phyloP scores from a whole-genome alignment of 2,329 filamentous ascomycete species.

The Stagonosporopsis rhizophila region DNA sequence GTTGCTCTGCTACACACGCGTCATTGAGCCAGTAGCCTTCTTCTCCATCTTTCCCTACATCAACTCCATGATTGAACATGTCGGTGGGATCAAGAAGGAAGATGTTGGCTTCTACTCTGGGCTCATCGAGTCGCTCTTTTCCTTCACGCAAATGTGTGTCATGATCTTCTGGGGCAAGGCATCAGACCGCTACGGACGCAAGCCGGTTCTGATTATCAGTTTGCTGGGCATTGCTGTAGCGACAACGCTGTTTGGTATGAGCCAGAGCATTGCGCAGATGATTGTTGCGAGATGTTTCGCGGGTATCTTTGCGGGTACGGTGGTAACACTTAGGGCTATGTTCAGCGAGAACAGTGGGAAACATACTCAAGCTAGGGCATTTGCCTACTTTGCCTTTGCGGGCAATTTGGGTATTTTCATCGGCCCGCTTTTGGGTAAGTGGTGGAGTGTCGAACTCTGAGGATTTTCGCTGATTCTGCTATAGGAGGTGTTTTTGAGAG shows the following conservation, averaged over 20 bases:
- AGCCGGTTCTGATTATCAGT: slow-evolving; percentile 73
- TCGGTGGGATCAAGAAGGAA: slow-evolving; percentile 65
- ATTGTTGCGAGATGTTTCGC: slow-evolving; percentile 73
- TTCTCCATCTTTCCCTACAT: slow-evolving; percentile 84
- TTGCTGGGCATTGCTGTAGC: slow-evolving; percentile 68
- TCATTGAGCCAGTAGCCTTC: slow-evolving; percentile 81
- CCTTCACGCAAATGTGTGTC: slow-evolving; percentile 75
- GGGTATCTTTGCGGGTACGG: slow-evolving; percentile 75
- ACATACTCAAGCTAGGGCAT: slow-evolving; percentile 74
- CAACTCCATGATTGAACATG: slow-evolving; percentile 75
- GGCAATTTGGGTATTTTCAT: slow-evolving; percentile 77
- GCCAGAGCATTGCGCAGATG: slow-evolving; percentile 74
- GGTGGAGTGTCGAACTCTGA: neutral
- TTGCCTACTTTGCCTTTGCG: slow-evolving; percentile 78
- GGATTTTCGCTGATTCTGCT: slow-evolving; percentile 12
- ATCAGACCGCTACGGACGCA: slow-evolving; percentile 73
- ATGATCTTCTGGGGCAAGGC: slow-evolving; percentile 77
- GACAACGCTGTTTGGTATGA: slow-evolving; percentile 72
- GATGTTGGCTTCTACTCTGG: slow-evolving; percentile 83
- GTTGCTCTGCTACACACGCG: slow-evolving; percentile 74
- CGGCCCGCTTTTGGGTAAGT: slow-evolving; percentile 66
- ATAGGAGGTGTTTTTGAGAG: slow-evolving; percentile 72
- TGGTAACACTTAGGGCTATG: slow-evolving; percentile 80
- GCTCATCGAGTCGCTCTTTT: slow-evolving; percentile 75
- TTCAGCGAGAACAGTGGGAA: slow-evolving; percentile 74